Evolutionary conservation across 164 flowering plant genomes (phyloP).

Genomic region (Hamamelis virginiana): DNA sequence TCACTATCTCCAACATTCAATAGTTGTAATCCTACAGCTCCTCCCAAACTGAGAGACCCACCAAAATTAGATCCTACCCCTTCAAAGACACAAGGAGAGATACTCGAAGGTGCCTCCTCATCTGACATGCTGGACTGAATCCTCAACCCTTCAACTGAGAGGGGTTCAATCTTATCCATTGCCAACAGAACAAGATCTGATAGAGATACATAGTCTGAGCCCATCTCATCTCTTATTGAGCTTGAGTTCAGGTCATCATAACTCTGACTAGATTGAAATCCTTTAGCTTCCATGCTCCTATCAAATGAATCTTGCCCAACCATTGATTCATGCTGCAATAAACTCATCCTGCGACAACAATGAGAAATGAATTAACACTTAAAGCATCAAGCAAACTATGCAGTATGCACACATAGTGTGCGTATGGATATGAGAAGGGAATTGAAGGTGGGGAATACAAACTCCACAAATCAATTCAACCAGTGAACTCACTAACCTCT

Average conservation of each 20-base stretch:
- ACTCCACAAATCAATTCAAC: not conserved
- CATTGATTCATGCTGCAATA: conserved; percentile 4
- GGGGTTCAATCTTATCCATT: conserved; percentile 35
- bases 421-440: no score
- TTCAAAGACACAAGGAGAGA: conserved; percentile 17
- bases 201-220: conserved; percentile 18
- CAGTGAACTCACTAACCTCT: conserved; percentile 41
- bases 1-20: conserved; percentile 5
- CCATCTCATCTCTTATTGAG: conserved; percentile 5
- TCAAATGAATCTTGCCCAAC: not conserved
- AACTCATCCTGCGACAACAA: conserved; percentile 19
- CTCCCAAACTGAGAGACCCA: conserved; percentile 10
- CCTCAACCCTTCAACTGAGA: conserved; percentile 43
- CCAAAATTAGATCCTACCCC: conserved; percentile 1
- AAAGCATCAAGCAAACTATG: conserved; percentile 1
- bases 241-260: conserved; percentile 7
- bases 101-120: conserved; percentile 39
- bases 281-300: conserved; percentile 7
- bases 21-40: conserved; percentile 15
- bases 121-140: conserved; percentile 38
- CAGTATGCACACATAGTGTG: not conserved
- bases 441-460: conserved; percentile 4
- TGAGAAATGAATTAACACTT: not conserved
- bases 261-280: conserved; percentile 1
- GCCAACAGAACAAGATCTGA: conserved; percentile 33